Percentiles rank a stretch among this genome's conserved stretches.
Evolutionary conservation across 495 filamentous ascomycete genomes (phyloP).

Genomic region (Aspergillus cavernicola): DNA sequence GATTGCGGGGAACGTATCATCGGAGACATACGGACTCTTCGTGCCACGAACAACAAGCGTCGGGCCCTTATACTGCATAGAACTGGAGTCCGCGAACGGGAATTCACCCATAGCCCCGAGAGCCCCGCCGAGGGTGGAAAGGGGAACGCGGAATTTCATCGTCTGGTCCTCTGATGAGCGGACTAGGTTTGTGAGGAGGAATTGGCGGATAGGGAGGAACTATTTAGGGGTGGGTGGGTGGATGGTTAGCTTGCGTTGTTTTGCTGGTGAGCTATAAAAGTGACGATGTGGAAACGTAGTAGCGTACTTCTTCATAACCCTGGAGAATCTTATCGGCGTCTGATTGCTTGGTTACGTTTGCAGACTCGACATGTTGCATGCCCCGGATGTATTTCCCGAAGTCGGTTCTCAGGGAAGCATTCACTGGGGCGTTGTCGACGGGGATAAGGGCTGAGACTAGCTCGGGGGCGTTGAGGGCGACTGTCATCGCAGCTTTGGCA

Average conservation of each 20-base stretch:
- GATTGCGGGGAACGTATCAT: slow-evolving; percentile 82
- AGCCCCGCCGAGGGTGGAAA: slow-evolving; percentile 51
- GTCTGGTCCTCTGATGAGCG: slow-evolving; percentile 42
- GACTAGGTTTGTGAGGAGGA: slow-evolving; percentile 85
- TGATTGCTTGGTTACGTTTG: slow-evolving; percentile 57
- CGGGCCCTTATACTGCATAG: slow-evolving; percentile 62
- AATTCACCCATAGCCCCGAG: slow-evolving; percentile 74
- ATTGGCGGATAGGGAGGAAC: slow-evolving; percentile 77
- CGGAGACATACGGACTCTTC: slow-evolving; percentile 77
- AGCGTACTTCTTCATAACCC: slow-evolving; percentile 64
- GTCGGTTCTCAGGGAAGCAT: slow-evolving; percentile 64
- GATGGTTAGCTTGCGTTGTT: neutral
- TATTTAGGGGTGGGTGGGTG: slow-evolving; percentile 19
- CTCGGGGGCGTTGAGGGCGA: slow-evolving; percentile 66
- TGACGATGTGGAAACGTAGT: neutral
- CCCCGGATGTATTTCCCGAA: slow-evolving; percentile 81
- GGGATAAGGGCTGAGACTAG: slow-evolving; percentile 67
- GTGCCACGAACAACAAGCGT: slow-evolving; percentile 83
- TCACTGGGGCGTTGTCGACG: slow-evolving; percentile 91
- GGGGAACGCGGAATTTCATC: slow-evolving; percentile 57
- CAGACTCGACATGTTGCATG: slow-evolving; percentile 73
- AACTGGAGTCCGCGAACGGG: slow-evolving; percentile 61
- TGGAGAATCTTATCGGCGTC: slow-evolving; percentile 79
- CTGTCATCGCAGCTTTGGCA: slow-evolving; percentile 89
- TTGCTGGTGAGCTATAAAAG: neutral